These are phyloP conservation scores for Wallacemonas sp. DNA, from an alignment of 208 protist genomes.

Conservation along the genomic window DNA sequence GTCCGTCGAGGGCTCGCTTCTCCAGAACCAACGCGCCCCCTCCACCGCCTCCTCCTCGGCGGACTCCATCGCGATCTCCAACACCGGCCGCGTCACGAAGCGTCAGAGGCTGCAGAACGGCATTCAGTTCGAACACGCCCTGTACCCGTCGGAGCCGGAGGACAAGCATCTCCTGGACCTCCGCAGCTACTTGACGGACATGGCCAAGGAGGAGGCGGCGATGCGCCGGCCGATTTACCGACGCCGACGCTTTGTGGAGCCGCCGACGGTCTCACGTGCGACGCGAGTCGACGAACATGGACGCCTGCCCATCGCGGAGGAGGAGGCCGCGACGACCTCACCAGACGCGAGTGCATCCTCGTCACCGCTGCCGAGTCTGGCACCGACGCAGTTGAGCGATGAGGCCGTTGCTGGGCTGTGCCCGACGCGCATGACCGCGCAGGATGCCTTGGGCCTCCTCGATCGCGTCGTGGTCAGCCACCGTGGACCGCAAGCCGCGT, in stretches of 20 bases:
- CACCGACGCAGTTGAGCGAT: not conserved
- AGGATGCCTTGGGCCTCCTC: conserved; percentile 67
- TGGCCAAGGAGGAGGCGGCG: conserved; percentile 52
- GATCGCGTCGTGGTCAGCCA: conserved; percentile 68
- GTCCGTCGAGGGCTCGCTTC: conserved; percentile 19
- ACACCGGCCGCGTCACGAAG: conserved; percentile 14
- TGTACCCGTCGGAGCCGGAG: conserved; percentile 72
- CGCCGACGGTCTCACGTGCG: conserved; percentile 18
- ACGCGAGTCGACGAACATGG: not conserved
- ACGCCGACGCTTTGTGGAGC: conserved; percentile 22
- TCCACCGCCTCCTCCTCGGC: conserved; percentile 18
- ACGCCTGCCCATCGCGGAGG: not conserved
- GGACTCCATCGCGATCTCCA: conserved; percentile 20
- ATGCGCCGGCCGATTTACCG: conserved; percentile 5
- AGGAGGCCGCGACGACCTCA: not conserved
- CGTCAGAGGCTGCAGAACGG: conserved; percentile 39
- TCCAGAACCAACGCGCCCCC: conserved; percentile 14
- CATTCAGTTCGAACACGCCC: conserved; percentile 78
- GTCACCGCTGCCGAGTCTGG: not conserved
- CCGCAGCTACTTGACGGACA: conserved; percentile 70
- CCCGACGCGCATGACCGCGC: conserved; percentile 31
- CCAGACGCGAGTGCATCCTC: conserved; percentile 7
- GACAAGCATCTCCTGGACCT: conserved; percentile 88
- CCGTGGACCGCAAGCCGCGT: conserved; percentile 35
- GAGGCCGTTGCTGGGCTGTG: not conserved